Evolutionary conservation across 1,284 basidiomycete species (phyloP), one percentile per base, ranked within the genome.

Genomic region (Trichosporon sp.): DNA sequence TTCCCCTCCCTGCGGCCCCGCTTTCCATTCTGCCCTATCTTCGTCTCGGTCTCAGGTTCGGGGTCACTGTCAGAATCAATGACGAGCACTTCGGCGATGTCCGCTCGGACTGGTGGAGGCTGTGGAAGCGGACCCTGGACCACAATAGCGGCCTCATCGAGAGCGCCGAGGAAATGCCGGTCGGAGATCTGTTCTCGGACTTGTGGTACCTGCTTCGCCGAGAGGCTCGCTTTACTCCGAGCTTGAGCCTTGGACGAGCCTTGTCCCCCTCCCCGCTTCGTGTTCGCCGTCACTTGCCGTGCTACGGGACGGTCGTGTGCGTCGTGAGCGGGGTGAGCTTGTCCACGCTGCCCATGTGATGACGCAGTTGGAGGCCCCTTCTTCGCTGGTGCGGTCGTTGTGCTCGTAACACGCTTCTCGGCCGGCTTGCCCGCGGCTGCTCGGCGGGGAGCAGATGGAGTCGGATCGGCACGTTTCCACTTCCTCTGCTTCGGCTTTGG

Each of bases 91-190:
- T 46, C 43, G 43, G 43, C 43, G 43, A 46, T 46, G 43, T n/a
- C 43, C 43, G 43, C 43, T 46, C 43, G 38, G 35, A 37, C 43
- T 46, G 43, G 43, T 46, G 43, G 51, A 54, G 51, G 51, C 21
- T 5, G 5, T 37, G 35, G 35, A 10, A 54, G 51, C 6, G 6
- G 51, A 21, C 51, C 51, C 19, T 54, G 51, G 51, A 54, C 51
- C 5, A 54, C 51, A 12, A 10, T 7, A 2, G 5, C 10, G 8
- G 11, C 8, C 6, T 19, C 51, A 19, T 54, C 21, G 3, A 11
- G 51, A 19, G 14, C 51, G 21, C 19, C 51, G 51, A 54, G 51
- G 51, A 54, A 54, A 54, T 54, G 51, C 51, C 51, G 51, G 21
- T 54, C 51, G 19, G 51, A 26, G 51, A 54, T 54, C 21, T 19